phyloP scores from a whole-genome alignment of 2,329 filamentous ascomycete genomes.

The Colletotrichum costaricense region DNA sequence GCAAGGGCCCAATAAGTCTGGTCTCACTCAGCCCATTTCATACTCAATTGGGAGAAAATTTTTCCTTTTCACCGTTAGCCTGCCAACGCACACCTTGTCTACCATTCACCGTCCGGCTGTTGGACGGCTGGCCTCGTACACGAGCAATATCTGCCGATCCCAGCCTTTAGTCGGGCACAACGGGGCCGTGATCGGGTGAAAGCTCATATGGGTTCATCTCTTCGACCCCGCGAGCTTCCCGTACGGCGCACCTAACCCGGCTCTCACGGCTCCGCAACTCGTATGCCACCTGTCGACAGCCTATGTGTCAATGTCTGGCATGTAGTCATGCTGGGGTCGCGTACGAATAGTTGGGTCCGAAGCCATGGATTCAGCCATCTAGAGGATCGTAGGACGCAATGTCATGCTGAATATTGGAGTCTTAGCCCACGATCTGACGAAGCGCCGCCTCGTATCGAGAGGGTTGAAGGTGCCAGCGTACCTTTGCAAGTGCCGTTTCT shows the following conservation, averaged over 20 bases:
- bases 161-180: constrained; percentile 15
- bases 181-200: constrained; percentile 8
- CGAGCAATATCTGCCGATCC: constrained; percentile 17
- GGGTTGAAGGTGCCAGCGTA: background rate
- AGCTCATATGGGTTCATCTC: background rate
- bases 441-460: constrained; percentile 26
- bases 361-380: constrained; percentile 16
- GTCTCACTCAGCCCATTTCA: constrained; percentile 31
- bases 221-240: background rate
- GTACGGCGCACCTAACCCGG: background rate
- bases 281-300: constrained; percentile 10
- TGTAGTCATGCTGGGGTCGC: background rate
- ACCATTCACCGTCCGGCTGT: constrained; percentile 7
- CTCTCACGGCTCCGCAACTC: background rate
- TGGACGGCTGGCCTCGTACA: constrained; percentile 6
- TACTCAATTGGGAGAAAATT: constrained; percentile 8
- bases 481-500: constrained; percentile 12
- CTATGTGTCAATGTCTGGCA: background rate
- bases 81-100: constrained; percentile 24
- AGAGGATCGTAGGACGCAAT: background rate
- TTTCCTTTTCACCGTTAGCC: constrained; percentile 22
- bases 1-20: constrained; percentile 20
- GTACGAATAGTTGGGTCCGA: background rate
- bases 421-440: background rate
- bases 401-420: constrained; percentile 6